Evolutionary conservation across 202 grass and related monocot species (phyloP).

Genomic region (Carex sylvatica): DNA sequence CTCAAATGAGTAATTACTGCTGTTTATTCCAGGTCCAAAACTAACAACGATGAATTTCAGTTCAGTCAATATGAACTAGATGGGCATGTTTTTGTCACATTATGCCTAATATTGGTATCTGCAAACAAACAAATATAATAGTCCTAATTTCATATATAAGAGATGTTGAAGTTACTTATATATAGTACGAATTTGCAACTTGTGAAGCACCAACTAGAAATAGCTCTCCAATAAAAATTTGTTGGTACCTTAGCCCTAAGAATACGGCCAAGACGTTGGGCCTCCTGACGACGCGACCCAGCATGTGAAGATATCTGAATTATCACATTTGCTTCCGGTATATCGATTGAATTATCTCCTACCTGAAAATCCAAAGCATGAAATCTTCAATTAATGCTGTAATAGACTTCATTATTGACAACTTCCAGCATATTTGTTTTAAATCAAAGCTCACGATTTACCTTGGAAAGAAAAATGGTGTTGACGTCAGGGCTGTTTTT

Average conservation of each 20-base stretch:
- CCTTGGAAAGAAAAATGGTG: constrained; percentile 95
- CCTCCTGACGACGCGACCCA: constrained; percentile 96
- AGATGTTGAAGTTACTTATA: not conserved
- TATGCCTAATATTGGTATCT: not conserved
- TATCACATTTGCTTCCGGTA: constrained; percentile 97
- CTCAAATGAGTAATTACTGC: not conserved
- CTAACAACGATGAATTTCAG: not conserved
- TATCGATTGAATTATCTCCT: constrained; percentile 99
- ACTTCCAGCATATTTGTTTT: not conserved
- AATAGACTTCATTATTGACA: not conserved
- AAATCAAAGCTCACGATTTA: not conserved
- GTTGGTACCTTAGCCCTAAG: constrained; percentile 90
- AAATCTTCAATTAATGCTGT: not conserved
- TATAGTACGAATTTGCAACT: not conserved
- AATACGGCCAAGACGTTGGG: constrained; percentile 96
- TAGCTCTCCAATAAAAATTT: not conserved
- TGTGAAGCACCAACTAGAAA: not conserved
- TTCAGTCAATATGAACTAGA: constrained; percentile 7
- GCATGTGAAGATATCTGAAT: constrained; percentile 99
- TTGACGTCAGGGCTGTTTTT: constrained; percentile 85
- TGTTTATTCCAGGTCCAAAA: not conserved
- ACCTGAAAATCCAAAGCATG: constrained; percentile 53
- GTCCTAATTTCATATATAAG: not conserved
- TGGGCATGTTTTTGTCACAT: not conserved
- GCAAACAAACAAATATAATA: not conserved